Conservation (phyloP, 495 filamentous ascomycete genomes). For the Penicillium paradoxum region DNA sequence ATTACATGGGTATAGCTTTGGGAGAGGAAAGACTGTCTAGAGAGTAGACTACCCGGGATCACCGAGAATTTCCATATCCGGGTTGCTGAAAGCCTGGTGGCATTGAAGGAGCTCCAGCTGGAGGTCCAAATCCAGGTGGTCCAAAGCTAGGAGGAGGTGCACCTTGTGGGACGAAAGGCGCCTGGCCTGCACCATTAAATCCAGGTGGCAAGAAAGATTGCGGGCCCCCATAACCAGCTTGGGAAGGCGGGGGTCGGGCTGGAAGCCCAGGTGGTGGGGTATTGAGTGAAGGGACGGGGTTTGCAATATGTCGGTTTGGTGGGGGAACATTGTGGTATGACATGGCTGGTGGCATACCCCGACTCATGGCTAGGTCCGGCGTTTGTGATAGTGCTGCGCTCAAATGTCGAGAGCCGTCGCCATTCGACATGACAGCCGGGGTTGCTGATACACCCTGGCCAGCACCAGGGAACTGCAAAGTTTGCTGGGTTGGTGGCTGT, state of each 20-base stretch:
- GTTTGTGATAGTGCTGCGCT: slow-evolving; percentile 26
- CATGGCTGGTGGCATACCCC: slow-evolving; percentile 30
- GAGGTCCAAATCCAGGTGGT: slow-evolving; percentile 48
- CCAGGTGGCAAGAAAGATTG: slow-evolving; percentile 60
- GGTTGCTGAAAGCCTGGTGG: slow-evolving; percentile 50
- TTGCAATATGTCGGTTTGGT: slow-evolving; percentile 37
- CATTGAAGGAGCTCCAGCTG: slow-evolving; percentile 33
- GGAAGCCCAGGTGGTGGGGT: slow-evolving; percentile 74
- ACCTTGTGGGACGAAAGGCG: slow-evolving; percentile 35
- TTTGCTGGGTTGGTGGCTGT: slow-evolving; percentile 58
- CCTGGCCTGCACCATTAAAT: slow-evolving; percentile 44
- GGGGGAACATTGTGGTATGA: slow-evolving; percentile 37
- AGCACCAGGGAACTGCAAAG: slow-evolving; percentile 42
- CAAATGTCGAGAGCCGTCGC: slow-evolving; percentile 42
- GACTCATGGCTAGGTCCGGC: slow-evolving; percentile 31
- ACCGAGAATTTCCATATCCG: slow-evolving; percentile 42
- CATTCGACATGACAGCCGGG: slow-evolving; percentile 53
- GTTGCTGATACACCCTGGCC: slow-evolving; percentile 36
- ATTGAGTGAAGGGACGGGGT: slow-evolving; percentile 43
- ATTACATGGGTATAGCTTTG: not conserved
- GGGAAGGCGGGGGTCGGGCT: slow-evolving; percentile 71
- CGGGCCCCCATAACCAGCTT: slow-evolving; percentile 72
- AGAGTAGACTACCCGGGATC: slow-evolving; percentile 9
- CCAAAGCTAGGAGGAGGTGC: slow-evolving; percentile 53
- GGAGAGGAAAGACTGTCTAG: not conserved